Conservation (phyloP, 352 stramenopile species). For the Plasmopara muralis region DNA sequence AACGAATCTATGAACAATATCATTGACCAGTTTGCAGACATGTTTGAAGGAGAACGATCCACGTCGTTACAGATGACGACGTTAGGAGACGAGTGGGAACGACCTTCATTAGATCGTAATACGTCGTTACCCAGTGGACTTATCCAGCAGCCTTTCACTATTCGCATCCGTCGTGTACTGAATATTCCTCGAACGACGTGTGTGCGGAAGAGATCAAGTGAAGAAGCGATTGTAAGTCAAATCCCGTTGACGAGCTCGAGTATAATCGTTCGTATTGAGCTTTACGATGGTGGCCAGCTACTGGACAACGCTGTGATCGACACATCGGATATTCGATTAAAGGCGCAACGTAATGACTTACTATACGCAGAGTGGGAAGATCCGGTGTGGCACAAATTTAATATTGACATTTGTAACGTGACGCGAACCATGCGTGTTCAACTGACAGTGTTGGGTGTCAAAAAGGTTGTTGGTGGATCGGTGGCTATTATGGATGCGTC, state of each 20-base stretch:
- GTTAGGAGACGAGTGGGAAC: conserved; percentile 61
- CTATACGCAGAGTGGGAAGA: conserved; percentile 71
- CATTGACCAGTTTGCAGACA: conserved; percentile 52
- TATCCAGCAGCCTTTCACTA: conserved; percentile 57
- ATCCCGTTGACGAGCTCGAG: conserved; percentile 52
- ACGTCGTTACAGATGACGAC: conserved; percentile 70
- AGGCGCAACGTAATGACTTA: conserved; percentile 62
- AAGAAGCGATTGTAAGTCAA: conserved; percentile 48
- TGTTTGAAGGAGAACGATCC: conserved; percentile 45
- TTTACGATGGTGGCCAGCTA: conserved; percentile 69
- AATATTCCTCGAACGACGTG: conserved; percentile 78
- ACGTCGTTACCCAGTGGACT: conserved; percentile 40
- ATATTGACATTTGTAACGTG: conserved; percentile 61
- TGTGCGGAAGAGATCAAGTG: conserved; percentile 54
- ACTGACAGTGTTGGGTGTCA: conserved; percentile 64
- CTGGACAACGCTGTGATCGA: conserved; percentile 65
- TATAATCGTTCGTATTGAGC: conserved; percentile 66
- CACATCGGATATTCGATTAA: conserved; percentile 61
- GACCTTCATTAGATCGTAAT: conserved; percentile 31
- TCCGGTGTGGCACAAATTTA: conserved; percentile 74
- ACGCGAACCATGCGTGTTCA: conserved; percentile 71
- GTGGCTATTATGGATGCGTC: conserved; percentile 29
- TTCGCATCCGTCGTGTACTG: conserved; percentile 70
- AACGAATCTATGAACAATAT: conserved; percentile 27
- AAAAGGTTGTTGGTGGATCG: conserved; percentile 48